Base-by-base conservation (phyloP, 1,139 yeast genomes). In the Pichia norvegensis region DNA sequence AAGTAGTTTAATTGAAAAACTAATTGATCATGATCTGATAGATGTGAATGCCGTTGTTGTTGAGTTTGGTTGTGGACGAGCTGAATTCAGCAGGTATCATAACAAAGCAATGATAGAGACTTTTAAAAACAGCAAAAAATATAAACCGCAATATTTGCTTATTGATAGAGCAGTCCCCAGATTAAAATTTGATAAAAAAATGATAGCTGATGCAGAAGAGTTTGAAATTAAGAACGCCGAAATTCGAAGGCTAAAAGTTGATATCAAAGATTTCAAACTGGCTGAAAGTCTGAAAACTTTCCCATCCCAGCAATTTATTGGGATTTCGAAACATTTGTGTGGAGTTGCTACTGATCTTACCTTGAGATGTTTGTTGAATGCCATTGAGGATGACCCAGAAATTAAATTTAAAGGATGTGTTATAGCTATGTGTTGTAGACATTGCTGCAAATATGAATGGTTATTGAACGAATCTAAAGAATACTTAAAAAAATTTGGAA, bases 341-440 rank as follows among this genome's bases (percentile, higher is more conserved):
- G 97, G 97, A 8, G 95, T 85, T 6, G 97, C 97, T 1, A 88
- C 97, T 0, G 97, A 88, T 61, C 67, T 88, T 42, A 84, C 96
- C 0, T 64, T 88, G 36, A 72, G 79, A 54, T 84, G 88, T 67
- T 60, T 86, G 2, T 52, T 72, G 29, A 80, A 79, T 51, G 38
- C 55, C 31, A 21, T 44, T 29, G 38, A 42, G 40, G 48, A 44
- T 31, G 20, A 16, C 8, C 14, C 29, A 35, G 16, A 29, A 3
- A 42, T 45, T 22, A 36, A 52, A 4, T 62, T 61, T 41, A 63
- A 67, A 2, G 95, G 94, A 0, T 62, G 84, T 48, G 66, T 84
- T 38, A 85, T 88, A 39, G 97, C 97, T n/a, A 81, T 88, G 85
- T 88, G 97, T 59, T 88, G 97, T 63, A 72, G 97, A 49, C 97